Base-by-base conservation (phyloP, 208 protist species). In the Acanthamoeba divionensis region DNA sequence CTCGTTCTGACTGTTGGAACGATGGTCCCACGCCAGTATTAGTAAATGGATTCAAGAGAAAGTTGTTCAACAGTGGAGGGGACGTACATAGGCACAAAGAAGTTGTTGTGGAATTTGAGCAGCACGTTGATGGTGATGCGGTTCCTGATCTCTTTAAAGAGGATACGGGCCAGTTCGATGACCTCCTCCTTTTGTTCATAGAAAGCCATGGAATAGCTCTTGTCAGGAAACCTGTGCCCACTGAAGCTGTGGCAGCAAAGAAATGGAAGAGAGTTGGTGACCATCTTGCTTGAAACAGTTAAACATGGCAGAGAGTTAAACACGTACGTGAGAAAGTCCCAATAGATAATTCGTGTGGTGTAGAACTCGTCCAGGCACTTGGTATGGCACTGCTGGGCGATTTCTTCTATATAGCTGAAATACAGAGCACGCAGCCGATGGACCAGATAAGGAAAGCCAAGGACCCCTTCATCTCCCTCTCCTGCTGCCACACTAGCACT, bases 311-410 rank as follows among this genome's bases (percentile, higher is more conserved):
- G 52, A 77, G 31, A 44, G 6, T 7, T 18, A 2, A 15, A 1
- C 0, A 36, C 36, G 38, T 82, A 82, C 71, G 54, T 7, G 47
- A 82, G 21, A 44, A 82, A 63, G 71, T 82, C 71, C 71, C 71
- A 82, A 36, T 82, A 82, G 38, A 82, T 82, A n/a, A 82, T 82
- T 21, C 45, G 71, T 29, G 71, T 82, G 47, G 48, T 63, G 71
- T 60, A 82, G 71, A 82, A 82, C 71, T 82, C 71, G 71, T 82
- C 71, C 45, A 63, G 38, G 71, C 71, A 82, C 45, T 82, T 82
- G 8, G 54, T 50, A 33, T 41, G 36, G 48, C 71, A 82, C 33
- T 82, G 48, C 45, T 52, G 47, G 47, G 48, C 71, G 10, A 82
- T 50, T 50, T 82, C 71, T 15, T 82, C 71, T 5, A 82, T 50